Evolutionary conservation across 352 stramenopile genomes (phyloP).

Genomic region (Phytophthora meadii): DNA sequence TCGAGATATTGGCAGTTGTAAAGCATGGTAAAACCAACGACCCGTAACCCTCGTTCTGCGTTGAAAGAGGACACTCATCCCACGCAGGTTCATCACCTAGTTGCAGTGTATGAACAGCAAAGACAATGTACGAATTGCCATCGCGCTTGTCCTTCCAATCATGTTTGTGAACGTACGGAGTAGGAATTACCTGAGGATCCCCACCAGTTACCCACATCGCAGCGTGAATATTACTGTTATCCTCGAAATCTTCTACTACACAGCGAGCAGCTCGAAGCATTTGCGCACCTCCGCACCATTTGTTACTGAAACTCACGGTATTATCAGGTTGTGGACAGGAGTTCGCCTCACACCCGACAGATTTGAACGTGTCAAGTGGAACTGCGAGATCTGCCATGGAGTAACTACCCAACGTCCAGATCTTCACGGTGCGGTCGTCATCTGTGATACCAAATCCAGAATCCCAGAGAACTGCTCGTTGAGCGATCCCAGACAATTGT

Average conservation of each 20-base stretch:
- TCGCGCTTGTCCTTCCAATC: slow-evolving; percentile 15
- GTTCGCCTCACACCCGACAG: slow-evolving; percentile 10
- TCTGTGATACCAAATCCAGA: slow-evolving; percentile 19
- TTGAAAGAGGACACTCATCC: background rate
- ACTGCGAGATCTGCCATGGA: slow-evolving; percentile 29
- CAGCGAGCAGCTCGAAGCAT: slow-evolving; percentile 27
- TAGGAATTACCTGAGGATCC: slow-evolving; percentile 8
- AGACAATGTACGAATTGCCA: slow-evolving; percentile 23
- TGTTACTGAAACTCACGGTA: slow-evolving; percentile 17
- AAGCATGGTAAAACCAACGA: slow-evolving; percentile 25
- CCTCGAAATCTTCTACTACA: slow-evolving; percentile 18
- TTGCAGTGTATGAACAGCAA: slow-evolving; percentile 21
- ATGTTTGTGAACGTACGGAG: slow-evolving; percentile 7
- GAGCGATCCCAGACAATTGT: slow-evolving; percentile 16
- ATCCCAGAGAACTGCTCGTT: slow-evolving; percentile 38
- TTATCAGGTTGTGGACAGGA: slow-evolving; percentile 25
- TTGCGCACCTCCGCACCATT: slow-evolving; percentile 17
- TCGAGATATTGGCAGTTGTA: slow-evolving; percentile 8
- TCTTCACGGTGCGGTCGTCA: slow-evolving; percentile 11
- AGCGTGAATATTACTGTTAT: slow-evolving; percentile 4
- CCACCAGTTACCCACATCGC: slow-evolving; percentile 35
- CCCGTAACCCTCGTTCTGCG: slow-evolving; percentile 20
- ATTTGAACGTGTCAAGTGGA: slow-evolving; percentile 7
- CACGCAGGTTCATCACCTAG: slow-evolving; percentile 14
- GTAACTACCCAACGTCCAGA: slow-evolving; percentile 19